A percentile compares a stretch with the other conserved stretches of the same genome.
Conservation (phyloP, 768 basidiomycete species). For the Mycena vitilis region DNA sequence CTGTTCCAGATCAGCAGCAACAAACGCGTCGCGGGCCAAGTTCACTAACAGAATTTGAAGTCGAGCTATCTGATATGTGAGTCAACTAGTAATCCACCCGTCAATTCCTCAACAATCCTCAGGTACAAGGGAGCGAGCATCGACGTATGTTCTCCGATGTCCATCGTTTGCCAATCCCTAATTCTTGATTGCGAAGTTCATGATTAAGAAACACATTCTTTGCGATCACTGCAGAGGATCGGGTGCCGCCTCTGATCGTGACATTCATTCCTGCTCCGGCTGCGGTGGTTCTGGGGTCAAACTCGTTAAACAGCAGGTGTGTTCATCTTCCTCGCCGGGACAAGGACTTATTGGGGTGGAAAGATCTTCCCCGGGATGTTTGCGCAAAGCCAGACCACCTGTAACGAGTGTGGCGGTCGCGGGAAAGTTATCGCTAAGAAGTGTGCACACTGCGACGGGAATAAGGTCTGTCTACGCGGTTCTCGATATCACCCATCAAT, state of each 20-base stretch:
- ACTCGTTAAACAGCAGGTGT: conserved; percentile 83
- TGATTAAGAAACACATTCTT: conserved; percentile 89
- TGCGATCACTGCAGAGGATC: conserved; percentile 98
- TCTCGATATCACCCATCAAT: neutral
- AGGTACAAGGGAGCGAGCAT: conserved; percentile 89
- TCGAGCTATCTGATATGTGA: conserved; percentile 86
- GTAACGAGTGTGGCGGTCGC: conserved; percentile 86
- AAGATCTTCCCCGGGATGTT: conserved; percentile 96
- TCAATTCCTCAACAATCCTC: conserved; percentile 25
- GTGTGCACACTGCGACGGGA: conserved; percentile 86
- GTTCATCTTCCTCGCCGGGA: neutral
- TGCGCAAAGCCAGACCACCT: conserved; percentile 86
- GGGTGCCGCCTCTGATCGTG: conserved; percentile 89
- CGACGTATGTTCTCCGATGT: conserved; percentile 64
- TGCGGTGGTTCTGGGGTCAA: conserved; percentile 91
- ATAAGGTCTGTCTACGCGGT: conserved; percentile 54
- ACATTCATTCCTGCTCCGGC: conserved; percentile 87
- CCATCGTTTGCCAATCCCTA: conserved; percentile 36
- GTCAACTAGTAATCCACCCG: conserved; percentile 38
- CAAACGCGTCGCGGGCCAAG: conserved; percentile 82
- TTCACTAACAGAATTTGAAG: conserved; percentile 85
- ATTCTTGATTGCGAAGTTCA: conserved; percentile 69
- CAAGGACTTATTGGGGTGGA: neutral
- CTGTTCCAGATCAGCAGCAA: conserved; percentile 59
- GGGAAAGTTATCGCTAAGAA: conserved; percentile 80